These are phyloP conservation scores for Colletotrichum caudatum DNA, from an alignment of 2,329 filamentous ascomycete species.

Conservation along the genomic window DNA sequence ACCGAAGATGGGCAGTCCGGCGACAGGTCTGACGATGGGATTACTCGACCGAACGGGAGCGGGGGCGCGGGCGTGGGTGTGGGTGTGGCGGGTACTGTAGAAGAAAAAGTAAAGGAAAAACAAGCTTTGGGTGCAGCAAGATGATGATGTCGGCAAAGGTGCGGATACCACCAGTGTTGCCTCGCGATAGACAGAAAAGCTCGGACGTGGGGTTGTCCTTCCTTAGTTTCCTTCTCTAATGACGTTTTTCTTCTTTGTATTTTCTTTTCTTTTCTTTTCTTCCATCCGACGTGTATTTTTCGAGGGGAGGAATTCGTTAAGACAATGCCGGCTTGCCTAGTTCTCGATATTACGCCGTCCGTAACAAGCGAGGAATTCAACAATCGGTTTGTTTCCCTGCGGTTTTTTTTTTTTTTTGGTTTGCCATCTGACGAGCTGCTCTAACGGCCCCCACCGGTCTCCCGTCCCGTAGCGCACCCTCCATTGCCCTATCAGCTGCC, in stretches of 20 bases:
- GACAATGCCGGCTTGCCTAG: not conserved
- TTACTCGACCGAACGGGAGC: slow-evolving; percentile 15
- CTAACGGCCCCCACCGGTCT: slow-evolving; percentile 24
- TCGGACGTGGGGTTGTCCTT: not conserved
- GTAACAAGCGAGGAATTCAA: not conserved
- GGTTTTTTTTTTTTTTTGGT: not conserved
- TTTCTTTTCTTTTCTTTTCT: no score
- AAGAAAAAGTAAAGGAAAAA: slow-evolving; percentile 11
- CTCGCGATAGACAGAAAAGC: slow-evolving; percentile 5
- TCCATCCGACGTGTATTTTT: not conserved
- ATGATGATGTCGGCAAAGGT: slow-evolving; percentile 22
- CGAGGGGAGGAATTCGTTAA: not conserved
- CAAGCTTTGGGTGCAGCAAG: slow-evolving; percentile 34
- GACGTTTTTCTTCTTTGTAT: no score
- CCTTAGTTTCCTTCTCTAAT: not conserved
- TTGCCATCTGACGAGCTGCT: slow-evolving; percentile 14
- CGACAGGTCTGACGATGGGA: slow-evolving; percentile 7
- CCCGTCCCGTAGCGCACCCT: slow-evolving; percentile 25
- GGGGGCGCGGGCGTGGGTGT: slow-evolving; percentile 1
- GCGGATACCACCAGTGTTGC: not conserved
- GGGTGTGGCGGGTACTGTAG: not conserved
- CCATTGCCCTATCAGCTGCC: slow-evolving; percentile 44
- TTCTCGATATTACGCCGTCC: not conserved
- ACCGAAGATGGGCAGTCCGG: not conserved
- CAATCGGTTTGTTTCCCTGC: not conserved